Evolutionary conservation across 164 flowering plant species (phyloP), one percentile per base, ranked within the genome.

Genomic region (Tetrastigma voinierianum): DNA sequence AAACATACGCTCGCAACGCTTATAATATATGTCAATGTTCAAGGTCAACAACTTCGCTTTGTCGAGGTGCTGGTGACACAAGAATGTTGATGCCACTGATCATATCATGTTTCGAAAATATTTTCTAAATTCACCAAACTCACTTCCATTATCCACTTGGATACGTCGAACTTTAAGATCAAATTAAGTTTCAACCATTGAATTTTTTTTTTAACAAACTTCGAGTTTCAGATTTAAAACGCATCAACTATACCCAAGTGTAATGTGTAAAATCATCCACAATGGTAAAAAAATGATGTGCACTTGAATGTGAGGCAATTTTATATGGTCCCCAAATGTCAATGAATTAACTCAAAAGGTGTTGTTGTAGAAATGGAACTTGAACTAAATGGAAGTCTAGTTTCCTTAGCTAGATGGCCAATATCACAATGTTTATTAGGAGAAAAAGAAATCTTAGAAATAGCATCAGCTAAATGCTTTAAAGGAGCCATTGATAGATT

Each of bases 261-360:
- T 3, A 3, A 0, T 7, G 3, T 3, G 40, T 3, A 7, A 32
- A 32, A 32, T 32, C 40, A 32, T 32, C 40, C 40, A 32, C 5
- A 1, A 0, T 2, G 40, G 40, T 0, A 25, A 25, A 63, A 32
- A 63, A 51, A 63, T 63, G 24, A 24, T 14, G 46, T 4, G 66
- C 46, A 24, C 66, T 23, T 14, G 20, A 24, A 32, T 43, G 1
- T 3, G 66, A 24, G 10, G 57, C 1, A 24, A 57, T 25, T 11
- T 14, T 2, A 8, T 1, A 17, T n/a, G 60, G 4, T n/a, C 40
- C 60, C 46, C 60, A 57, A 23, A 68, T 56, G 44, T 68, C 53
- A 68, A 61, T 68, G 59, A 13, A 68, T 56, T 20, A 68, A 52
- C 2, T 60, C 54, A 53, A 68, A 68, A 43, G 52, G 13, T 11